Evolutionary conservation across 78 protist genomes (phyloP).

Genomic region (Speleostelium caveatum): DNA sequence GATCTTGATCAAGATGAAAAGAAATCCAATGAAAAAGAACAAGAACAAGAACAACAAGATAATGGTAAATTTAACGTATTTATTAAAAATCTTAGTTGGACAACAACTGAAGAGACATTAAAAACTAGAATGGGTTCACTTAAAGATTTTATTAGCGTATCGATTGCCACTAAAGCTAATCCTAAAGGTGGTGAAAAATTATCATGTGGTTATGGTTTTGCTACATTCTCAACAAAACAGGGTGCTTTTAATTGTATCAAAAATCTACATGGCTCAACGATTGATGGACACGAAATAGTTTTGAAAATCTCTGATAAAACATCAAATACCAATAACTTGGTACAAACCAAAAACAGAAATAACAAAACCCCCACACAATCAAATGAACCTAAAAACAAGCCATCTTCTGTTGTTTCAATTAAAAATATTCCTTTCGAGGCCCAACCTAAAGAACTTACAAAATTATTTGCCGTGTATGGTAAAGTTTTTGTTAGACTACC

Average conservation of each 20-base stretch:
- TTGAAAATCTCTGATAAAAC: conserved; percentile 72
- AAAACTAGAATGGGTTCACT: conserved; percentile 20
- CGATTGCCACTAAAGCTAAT: conserved; percentile 50
- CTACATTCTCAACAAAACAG: conserved; percentile 76
- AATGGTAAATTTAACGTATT: conserved; percentile 36
- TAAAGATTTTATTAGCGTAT: conserved; percentile 33
- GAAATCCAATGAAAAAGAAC: not conserved
- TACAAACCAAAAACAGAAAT: not conserved
- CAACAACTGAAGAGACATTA: conserved; percentile 86
- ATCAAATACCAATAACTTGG: not conserved
- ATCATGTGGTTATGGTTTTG: conserved; percentile 93
- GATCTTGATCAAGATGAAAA: not conserved
- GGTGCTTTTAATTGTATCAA: conserved; percentile 67
- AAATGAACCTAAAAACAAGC: not conserved
- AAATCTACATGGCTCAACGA: conserved; percentile 1
- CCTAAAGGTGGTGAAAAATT: conserved; percentile 38
- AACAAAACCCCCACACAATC: not conserved
- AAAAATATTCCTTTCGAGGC: conserved; percentile 98
- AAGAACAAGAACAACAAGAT: not conserved
- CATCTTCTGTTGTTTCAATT: conserved; percentile 86
- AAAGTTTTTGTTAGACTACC: conserved; percentile 92
- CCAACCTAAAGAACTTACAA: conserved; percentile 89
- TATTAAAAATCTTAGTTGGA: conserved; percentile 95
- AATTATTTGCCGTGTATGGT: conserved; percentile 82
- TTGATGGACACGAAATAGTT: conserved; percentile 85